Base-by-base conservation (phyloP, 768 basidiomycete species). In the Serendipita sp. region DNA sequence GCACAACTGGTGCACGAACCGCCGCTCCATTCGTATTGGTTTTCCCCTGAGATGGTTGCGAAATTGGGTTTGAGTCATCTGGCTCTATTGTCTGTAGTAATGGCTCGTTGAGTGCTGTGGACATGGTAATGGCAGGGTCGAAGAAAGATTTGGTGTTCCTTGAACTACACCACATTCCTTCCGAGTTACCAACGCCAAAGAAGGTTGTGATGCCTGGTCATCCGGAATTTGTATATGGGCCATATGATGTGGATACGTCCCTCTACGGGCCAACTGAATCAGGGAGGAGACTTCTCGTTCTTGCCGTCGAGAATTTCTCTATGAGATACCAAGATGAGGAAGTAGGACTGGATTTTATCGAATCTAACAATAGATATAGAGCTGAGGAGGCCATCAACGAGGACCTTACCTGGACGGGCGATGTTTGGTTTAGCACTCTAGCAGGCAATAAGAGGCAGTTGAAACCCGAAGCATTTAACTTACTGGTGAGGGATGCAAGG, bases 81-180 rank as follows among this genome's bases (percentile, higher is more conserved):
- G 92, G 83, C 72, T 94, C 92, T 64, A 95, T 95, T 37, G 87
- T 75, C 2, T 86, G 79, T 52, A 91, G 77, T 60, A 91, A 76
- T 23, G 88, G 86, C 16, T 70, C 68, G 34, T 83, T 79, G 33
- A 79, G 75, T 62, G 75, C 76, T 74, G 79, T 83, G 85, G 34
- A 31, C 55, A 34, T 60, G 55, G 27, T 34, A 6, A n/a, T 50
- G 29, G 48, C 29, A 18, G 8, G 18, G 48, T 18, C 29, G 18
- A 50, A 50, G 37, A 40, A 50, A n/a, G 48, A 23, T 23, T 23
- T 23, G 23, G 23, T 23, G 23, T 23, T 23, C 23, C 23, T 50
- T 50, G 48, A n/a, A 6, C 29, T 6, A 6, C 48, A 50, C 48
- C 48, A 8, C 16, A 31, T 50, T 31, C 8, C 8, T 8, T 6